Evolutionary conservation across 768 basidiomycete genomes (phyloP), one percentile per base, ranked within the genome.

Genomic region (Phylloporus scabripes): DNA sequence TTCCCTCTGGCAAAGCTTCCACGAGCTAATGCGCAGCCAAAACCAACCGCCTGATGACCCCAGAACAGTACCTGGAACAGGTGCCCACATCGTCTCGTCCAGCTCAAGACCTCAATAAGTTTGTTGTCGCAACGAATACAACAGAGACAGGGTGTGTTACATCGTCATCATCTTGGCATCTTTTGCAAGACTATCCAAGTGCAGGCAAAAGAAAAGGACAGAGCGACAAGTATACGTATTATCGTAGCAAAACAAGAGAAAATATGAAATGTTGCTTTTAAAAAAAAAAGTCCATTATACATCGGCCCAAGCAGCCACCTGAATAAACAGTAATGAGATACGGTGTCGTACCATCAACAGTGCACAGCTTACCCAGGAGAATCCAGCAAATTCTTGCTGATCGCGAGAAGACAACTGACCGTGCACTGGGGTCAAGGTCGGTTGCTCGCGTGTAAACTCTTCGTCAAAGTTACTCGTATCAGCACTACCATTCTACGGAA

Each of bases 371-470:
- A 89, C 90, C 92, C 94, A 97, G 53, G 92, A 95, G 76, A 97
- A 97, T 15, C 93, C 93, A 57, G 90, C 85, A 73, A 99, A 99
- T 68, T 97, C 95, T 46, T 83, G 79, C 70, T 99, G 96, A 62
- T 98, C 92, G 42, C 84, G 84, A 23, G 86, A 62, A 17, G 91
- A 91, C 52, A 99, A 68, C 55, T 95, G 92, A 14, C 90, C 91
- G 60, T 98, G 94, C 33, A 99, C 96, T 14, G 96, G 96, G 3
- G 96, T 99, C 58, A 99, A 72, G 1, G 94, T 98, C 12, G 96
- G 96, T 66, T 96, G 90, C 65, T 99, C 96, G 47, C 80, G 79
- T 32, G 96, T 99, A 67, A 99, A 98, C 66, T 97, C 96, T 64
- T 92, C 85, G 69, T 96, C 92, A 71, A 96, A 97, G 71, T 96